Conservation (phyloP, 1,139 yeast genomes). For the Yamadazyma siamensis region DNA sequence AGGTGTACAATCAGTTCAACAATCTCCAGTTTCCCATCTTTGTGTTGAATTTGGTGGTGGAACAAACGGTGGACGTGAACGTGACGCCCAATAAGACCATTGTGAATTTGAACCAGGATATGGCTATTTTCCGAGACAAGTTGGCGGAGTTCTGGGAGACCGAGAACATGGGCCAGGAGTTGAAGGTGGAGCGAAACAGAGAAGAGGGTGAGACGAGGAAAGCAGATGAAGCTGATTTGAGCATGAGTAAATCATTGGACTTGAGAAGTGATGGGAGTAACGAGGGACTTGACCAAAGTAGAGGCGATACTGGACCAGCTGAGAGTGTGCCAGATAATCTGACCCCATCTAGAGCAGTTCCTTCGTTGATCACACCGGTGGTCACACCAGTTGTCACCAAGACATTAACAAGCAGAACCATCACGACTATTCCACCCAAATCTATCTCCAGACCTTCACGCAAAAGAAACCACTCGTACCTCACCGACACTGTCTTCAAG, state of each 20-base stretch:
- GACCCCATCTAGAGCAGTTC: too few species aligned
- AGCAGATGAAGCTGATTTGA: too few species aligned
- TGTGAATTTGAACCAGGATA: slow-evolving; percentile 6
- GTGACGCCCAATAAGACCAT: slow-evolving; percentile 78
- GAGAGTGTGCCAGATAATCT: too few species aligned
- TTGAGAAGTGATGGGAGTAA: too few species aligned
- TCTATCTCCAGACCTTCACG: slow-evolving; percentile 1
- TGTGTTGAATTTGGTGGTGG: slow-evolving; percentile 55
- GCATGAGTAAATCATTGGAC: too few species aligned
- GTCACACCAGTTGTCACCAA: too few species aligned
- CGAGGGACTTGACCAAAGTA: too few species aligned
- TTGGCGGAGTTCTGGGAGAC: slow-evolving; percentile 7
- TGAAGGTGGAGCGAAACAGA: slow-evolving; percentile 2
- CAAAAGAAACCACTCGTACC: slow-evolving; percentile 1
- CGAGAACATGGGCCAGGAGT: slow-evolving; percentile 8
- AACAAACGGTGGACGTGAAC: slow-evolving; percentile 66
- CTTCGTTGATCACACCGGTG: too few species aligned
- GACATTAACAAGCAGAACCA: neutral
- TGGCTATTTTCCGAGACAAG: slow-evolving; percentile 3
- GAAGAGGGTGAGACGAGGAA: neutral
- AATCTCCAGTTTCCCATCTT: slow-evolving; percentile 74
- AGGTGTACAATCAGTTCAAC: slow-evolving; percentile 68
- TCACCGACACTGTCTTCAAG: slow-evolving; percentile 5
- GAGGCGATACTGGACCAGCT: too few species aligned
- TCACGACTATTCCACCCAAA: neutral